Conservation (phyloP, 2,329 filamentous ascomycete species). For the Ascochyta pisi region DNA sequence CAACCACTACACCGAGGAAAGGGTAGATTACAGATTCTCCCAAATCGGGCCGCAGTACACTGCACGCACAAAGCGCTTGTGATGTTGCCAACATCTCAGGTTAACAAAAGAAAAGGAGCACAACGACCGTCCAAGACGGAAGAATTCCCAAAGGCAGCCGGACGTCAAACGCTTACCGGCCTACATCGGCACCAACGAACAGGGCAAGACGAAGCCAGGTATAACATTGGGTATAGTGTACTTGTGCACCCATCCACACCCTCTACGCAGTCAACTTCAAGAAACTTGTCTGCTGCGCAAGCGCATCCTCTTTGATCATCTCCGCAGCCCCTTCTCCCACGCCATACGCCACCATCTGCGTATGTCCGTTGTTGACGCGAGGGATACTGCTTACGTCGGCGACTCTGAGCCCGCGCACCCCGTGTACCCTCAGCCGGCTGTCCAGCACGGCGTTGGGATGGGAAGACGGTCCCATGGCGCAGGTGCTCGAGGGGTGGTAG, state of each 20-base stretch:
- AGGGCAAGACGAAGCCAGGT: too few relatives aligned
- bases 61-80: too few relatives aligned
- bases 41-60: too few relatives aligned
- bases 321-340: conserved; percentile 44
- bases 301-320: conserved; percentile 38
- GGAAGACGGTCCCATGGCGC: conserved; percentile 57
- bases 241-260: not conserved
- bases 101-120: too few relatives aligned
- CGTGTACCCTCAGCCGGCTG: conserved; percentile 36
- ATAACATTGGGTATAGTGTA: too few relatives aligned
- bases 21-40: too few relatives aligned
- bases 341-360: conserved; percentile 47
- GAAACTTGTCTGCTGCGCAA: not conserved
- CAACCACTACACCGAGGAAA: too few relatives aligned
- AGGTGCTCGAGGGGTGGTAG: conserved; percentile 64
- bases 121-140: too few relatives aligned
- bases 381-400: conserved; percentile 38
- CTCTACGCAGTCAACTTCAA: conserved; percentile 14
- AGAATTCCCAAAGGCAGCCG: too few relatives aligned
- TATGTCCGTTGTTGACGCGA: conserved; percentile 41
- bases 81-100: too few relatives aligned
- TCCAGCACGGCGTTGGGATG: conserved; percentile 49
- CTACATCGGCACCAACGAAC: too few relatives aligned
- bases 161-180: too few relatives aligned
- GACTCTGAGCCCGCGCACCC: conserved; percentile 36